phyloP scores from a whole-genome alignment of 2,329 filamentous ascomycete species.

The Penicillium frequentans region DNA sequence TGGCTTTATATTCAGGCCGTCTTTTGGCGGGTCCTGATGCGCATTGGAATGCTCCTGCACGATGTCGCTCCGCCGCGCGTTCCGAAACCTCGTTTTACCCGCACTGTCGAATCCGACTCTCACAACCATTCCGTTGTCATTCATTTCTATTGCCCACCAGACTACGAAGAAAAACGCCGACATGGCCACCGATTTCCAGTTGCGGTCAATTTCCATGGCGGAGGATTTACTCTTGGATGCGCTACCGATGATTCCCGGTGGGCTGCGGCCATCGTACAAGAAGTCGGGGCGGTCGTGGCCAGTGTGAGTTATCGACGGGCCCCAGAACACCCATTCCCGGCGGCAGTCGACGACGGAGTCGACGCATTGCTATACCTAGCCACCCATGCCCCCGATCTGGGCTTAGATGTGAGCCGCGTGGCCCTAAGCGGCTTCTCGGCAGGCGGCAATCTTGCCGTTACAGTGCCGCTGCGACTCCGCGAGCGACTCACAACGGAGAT shows the following conservation, averaged over 20 bases:
- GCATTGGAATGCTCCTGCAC: conserved; percentile 68
- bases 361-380: conserved; percentile 61
- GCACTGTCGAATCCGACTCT: conserved; percentile 54
- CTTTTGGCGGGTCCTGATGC: conserved; percentile 68
- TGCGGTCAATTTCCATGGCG: conserved; percentile 65
- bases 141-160: conserved; percentile 60
- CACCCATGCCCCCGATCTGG: conserved; percentile 55
- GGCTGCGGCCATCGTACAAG: conserved; percentile 56
- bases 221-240: conserved; percentile 61
- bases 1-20: conserved; percentile 63
- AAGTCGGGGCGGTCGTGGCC: conserved; percentile 59
- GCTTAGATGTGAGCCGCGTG: conserved; percentile 58
- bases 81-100: conserved; percentile 60
- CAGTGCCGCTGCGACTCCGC: conserved; percentile 59
- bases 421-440: conserved; percentile 63
- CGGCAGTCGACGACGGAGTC: conserved; percentile 63
- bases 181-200: conserved; percentile 54
- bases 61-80: conserved; percentile 61
- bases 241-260: conserved; percentile 63
- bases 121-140: conserved; percentile 54
- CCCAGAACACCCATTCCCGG: conserved; percentile 63
- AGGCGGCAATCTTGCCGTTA: conserved; percentile 63
- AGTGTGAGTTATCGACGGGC: conserved; percentile 63
- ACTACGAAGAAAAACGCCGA: conserved; percentile 33
- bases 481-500: conserved; percentile 32